A percentile compares a stretch with the other conserved stretches of the same genome.
Evolutionary conservation across 345 rosid genomes (phyloP).

Genomic region (Toxicodendron radicans): DNA sequence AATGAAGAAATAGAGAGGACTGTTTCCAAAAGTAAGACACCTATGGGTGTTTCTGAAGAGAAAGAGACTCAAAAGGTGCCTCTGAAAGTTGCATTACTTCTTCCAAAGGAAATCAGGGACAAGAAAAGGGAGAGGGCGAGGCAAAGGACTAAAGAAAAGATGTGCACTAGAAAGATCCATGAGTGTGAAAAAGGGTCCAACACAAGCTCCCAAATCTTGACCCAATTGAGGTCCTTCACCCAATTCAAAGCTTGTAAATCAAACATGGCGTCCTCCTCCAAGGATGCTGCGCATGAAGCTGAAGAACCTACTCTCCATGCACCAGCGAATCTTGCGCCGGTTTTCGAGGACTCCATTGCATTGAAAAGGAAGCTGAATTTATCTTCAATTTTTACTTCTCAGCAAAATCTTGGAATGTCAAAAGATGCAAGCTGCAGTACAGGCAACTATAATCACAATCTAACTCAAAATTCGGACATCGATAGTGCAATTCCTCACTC

Average conservation of each 20-base stretch:
- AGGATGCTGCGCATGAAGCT: slow-evolving; percentile 20
- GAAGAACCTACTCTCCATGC: slow-evolving; percentile 8
- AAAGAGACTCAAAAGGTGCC: slow-evolving; percentile 25
- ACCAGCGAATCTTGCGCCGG: slow-evolving; percentile 1
- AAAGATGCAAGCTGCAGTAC: slow-evolving; percentile 31
- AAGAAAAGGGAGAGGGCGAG: slow-evolving; percentile 67
- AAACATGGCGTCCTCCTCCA: slow-evolving; percentile 23
- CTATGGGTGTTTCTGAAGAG: background rate
- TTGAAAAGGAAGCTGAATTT: slow-evolving; percentile 39
- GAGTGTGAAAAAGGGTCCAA: slow-evolving; percentile 28
- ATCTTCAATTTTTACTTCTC: slow-evolving; percentile 30
- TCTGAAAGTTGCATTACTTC: slow-evolving; percentile 16
- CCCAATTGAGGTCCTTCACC: slow-evolving; percentile 30
- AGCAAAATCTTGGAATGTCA: slow-evolving; percentile 32
- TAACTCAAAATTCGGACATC: slow-evolving; percentile 48
- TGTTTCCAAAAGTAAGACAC: slow-evolving; percentile 21
- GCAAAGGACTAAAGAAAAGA: slow-evolving; percentile 44
- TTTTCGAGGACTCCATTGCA: slow-evolving; percentile 25
- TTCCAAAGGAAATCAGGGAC: slow-evolving; percentile 41
- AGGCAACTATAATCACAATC: slow-evolving; percentile 32
- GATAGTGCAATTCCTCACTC: slow-evolving; percentile 41
- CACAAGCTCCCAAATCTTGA: slow-evolving; percentile 28
- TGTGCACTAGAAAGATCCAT: slow-evolving; percentile 24
- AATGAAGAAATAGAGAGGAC: slow-evolving; percentile 2
- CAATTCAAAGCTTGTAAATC: slow-evolving; percentile 26